Base-by-base conservation (phyloP, 352 stramenopile genomes). In the Phytophthora sp. region DNA sequence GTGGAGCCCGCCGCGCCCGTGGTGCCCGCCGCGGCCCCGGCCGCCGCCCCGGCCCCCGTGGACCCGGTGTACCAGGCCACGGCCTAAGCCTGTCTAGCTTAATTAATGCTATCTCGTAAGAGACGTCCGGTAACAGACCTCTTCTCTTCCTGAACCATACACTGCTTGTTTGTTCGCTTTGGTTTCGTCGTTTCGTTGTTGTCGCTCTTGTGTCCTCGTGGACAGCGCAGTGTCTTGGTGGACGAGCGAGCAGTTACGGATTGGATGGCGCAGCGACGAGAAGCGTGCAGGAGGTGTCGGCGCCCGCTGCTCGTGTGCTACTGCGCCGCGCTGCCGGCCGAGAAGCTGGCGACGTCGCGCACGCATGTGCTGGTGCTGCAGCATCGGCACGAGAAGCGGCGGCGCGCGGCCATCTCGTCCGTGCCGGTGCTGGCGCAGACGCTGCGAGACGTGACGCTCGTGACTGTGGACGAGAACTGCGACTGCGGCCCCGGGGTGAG, bases 341-440 rank as follows among this genome's bases (percentile, higher is more conserved):
- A 31, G 30, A 42, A 35, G 13, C 43, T 91, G 17, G 13, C 6
- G 0, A 77, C 77, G 5, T 24, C 17, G 4, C 44, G 15, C 12
- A 83, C 81, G 38, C 77, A 74, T 24, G 79, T 92, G 24, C 44
- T 91, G 38, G 68, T 92, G 26, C 55, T 92, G 27, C 83, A 92
- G 71, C 79, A 91, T 32, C 32, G 53, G 46, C 75, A 85, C 42
- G 83, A 92, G 55, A 79, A 79, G 52, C 64, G 57, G 21, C 75
- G 75, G 31, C 79, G 83, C 4, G 72, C 71, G 11, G 73, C 81
- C 2, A 87, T 92, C 62, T 89, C 79, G 31, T 91, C 83, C 4
- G 79, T 92, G 17, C 81, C 83, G 3, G 69, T 92, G 32, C 59
- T 92, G 41, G n/a, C 73, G 27, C 70, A 83, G 10, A 82, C 81